Base-by-base conservation (phyloP, 2,329 filamentous ascomycete genomes). In the Fusarium vanettenii region DNA sequence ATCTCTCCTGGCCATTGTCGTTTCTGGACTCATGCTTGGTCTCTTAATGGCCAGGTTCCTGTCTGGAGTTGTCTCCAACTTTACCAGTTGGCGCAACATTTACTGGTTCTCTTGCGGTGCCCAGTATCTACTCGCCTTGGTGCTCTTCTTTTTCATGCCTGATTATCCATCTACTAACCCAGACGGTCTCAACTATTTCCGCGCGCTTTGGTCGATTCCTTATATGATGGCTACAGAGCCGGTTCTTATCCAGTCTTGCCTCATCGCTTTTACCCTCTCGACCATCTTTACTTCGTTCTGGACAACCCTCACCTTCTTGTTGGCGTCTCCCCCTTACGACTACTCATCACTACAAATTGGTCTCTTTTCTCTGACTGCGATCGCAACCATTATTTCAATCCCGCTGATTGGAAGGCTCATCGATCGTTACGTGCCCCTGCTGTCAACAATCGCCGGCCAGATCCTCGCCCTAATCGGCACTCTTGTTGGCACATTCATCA, bases 121-220 rank as follows among this genome's bases (percentile, higher is more conserved):
- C 0, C 94, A 97, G 82, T 92, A 90, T 76, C 79, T 90, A 10
- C 91, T 96, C 71, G 88, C 92, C 66, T 73, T 85, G 8, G 82
- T 92, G 0, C 88, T 96, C 7, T 95, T 90, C 85, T 80, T 91
- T 52, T 94, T 91, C 81, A 92, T 97, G 92, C 94, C 94, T 0
- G 93, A 95, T 80, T 97, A 97, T 75, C 94, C 94, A 0, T 88
- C 89, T 2, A 93, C 93, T 5, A 95, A 95, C 79, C 91, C 90
- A 0, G 83, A 85, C 2, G 89, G 90, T 0, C 82, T 92, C 16
- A 90, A 89, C 69, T 96, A 95, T 80, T 87, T 90, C 71, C 84
- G 85, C 1, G 90, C 94, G 72, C 85, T 96, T 4, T 88, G 86
- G 81, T 89, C 87, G 33, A 94, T 96, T 27, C 78, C 91, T 2